Base-by-base conservation (phyloP, 495 filamentous ascomycete genomes). In the Copromyces sp. region DNA sequence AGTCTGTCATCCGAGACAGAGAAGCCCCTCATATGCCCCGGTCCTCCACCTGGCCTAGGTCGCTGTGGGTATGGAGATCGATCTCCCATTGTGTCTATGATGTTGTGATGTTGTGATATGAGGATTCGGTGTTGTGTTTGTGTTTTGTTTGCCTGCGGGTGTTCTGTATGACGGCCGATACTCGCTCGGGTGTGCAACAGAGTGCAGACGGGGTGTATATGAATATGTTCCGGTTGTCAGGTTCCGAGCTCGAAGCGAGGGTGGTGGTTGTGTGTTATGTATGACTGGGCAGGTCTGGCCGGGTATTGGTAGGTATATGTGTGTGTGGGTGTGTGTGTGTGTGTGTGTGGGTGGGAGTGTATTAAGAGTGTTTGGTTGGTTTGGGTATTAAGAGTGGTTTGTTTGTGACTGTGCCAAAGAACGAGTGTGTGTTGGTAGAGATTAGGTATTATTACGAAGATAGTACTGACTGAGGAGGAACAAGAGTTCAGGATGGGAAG, bases 1-100 rank as follows among this genome's bases (percentile, higher is more conserved):
- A 71, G 53, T 45, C 76, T 68, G 70, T 75, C 69, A 11, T 79
- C 79, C 4, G 74, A 70, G 37, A 74, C 73, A 68, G 75, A 53
- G 53, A 32, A 65, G 1, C 53, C 53, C 53, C 53, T 65, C 53
- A 65, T 65, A 35, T 65, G 53, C 53, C 53, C 53, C 16, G 14
- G 53, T 65, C 53, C 53, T 35, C 53, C 53, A 9, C 29, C 53
- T 16, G 29, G 53, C 53, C 29, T 65, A 37, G 53, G 53, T 65
- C 53, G 53, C 29, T 65, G 53, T 65, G 53, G 53, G 53, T 65
- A 65, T 65, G 53, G 53, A 65, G 53, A 65, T 65, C 53, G 53
- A 65, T 65, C 53, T 65, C 53, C 53, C 53, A 65, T 65, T 24
- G 29, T 65, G 53, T 65, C 29, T 65, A 17, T 65, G 20, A 29